phyloP scores from a whole-genome alignment of 2,329 filamentous ascomycete species.

The Pseudogymnoascus sp. region DNA sequence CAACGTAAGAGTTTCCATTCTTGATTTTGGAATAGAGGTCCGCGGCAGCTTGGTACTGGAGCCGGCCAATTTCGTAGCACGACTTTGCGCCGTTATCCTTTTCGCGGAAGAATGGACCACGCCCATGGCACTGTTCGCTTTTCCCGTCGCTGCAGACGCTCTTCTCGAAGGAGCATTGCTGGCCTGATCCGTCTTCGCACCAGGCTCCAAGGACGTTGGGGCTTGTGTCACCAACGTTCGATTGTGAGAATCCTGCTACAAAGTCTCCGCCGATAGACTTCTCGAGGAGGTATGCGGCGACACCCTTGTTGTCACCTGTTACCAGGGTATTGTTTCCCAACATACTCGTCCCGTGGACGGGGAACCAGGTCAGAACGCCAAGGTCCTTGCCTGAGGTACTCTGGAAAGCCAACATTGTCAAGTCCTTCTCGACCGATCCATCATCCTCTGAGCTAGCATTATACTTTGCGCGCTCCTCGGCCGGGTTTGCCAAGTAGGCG shows the following conservation, averaged over 20 bases:
- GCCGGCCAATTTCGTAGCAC: conserved; percentile 65
- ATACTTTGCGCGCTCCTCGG: conserved; percentile 64
- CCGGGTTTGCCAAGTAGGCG: conserved; percentile 80
- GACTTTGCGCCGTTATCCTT: conserved; percentile 65
- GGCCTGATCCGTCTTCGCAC: conserved; percentile 75
- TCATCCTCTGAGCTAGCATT: conserved; percentile 42
- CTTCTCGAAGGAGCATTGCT: conserved; percentile 65
- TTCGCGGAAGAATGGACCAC: conserved; percentile 59
- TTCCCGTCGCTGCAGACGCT: conserved; percentile 71
- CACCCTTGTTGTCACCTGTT: conserved; percentile 93
- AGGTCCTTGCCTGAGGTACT: conserved; percentile 66
- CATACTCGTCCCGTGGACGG: conserved; percentile 85
- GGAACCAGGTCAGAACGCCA: conserved; percentile 82
- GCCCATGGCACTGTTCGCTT: conserved; percentile 62
- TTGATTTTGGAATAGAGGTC: conserved; percentile 43
- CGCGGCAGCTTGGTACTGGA: conserved; percentile 58
- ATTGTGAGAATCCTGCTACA: conserved; percentile 85
- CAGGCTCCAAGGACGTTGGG: conserved; percentile 82
- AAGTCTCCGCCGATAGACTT: conserved; percentile 58
- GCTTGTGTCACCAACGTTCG: conserved; percentile 83
- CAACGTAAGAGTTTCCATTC: conserved; percentile 35
- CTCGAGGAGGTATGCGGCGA: conserved; percentile 80
- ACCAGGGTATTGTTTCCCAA: conserved; percentile 86
- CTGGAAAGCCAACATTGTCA: conserved; percentile 74
- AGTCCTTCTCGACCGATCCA: conserved; percentile 57